These are phyloP conservation scores for Daedalea quercina DNA, from an alignment of 768 basidiomycete species.

Conservation along the genomic window DNA sequence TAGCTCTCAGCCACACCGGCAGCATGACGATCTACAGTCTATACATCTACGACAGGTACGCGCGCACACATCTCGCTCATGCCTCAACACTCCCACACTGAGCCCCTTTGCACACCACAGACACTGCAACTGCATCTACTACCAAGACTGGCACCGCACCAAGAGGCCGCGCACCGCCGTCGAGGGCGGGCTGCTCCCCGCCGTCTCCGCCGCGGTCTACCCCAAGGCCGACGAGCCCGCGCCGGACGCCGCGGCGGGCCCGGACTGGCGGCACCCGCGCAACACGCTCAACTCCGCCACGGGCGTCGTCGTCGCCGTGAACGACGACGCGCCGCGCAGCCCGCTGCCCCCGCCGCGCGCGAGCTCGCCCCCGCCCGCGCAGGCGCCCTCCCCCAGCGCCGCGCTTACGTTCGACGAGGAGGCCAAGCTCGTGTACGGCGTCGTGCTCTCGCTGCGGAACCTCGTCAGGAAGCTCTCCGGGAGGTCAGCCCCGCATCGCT, in stretches of 20 bases:
- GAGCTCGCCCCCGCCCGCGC: constrained; percentile 23
- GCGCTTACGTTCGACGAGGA: constrained; percentile 94
- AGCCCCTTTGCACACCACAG: constrained; percentile 33
- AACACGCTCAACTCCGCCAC: constrained; percentile 60
- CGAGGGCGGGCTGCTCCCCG: constrained; percentile 69
- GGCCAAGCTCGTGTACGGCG: constrained; percentile 94
- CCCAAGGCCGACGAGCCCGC: constrained; percentile 21
- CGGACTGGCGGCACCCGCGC: constrained; percentile 48
- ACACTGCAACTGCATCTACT: constrained; percentile 90
- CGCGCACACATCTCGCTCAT: constrained; percentile 13
- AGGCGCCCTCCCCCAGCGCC: constrained; percentile 33
- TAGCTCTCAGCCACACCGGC: neutral
- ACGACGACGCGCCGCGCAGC: constrained; percentile 31
- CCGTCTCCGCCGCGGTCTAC: constrained; percentile 68
- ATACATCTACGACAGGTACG: constrained; percentile 91
- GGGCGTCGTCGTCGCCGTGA: constrained; percentile 62
- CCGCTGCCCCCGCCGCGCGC: constrained; percentile 27
- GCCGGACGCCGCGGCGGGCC: constrained; percentile 26
- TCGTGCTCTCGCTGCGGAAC: constrained; percentile 83
- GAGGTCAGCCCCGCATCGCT: constrained; percentile 39
- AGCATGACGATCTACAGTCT: constrained; percentile 86
- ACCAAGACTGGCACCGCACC: constrained; percentile 91
- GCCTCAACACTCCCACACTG: neutral
- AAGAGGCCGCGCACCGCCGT: constrained; percentile 66
- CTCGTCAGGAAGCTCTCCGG: constrained; percentile 94